phyloP scores from a whole-genome alignment of 2,329 filamentous ascomycete species.

The Neoarthrinium moseri region DNA sequence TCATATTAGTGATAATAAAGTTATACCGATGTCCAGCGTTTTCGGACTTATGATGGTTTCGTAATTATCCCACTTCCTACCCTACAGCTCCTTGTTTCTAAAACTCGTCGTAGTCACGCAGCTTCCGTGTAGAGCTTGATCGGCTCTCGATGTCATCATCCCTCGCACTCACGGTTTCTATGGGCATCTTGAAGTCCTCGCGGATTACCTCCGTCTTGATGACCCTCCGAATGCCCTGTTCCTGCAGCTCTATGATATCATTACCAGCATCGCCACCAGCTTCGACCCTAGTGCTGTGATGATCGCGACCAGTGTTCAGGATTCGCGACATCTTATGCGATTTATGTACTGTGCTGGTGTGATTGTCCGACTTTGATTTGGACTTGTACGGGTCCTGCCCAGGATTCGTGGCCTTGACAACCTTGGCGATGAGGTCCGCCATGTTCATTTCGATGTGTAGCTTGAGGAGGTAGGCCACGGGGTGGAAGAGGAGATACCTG shows the following conservation, averaged over 20 bases:
- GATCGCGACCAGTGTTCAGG: not conserved
- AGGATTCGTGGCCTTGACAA: constrained; percentile 15
- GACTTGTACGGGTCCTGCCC: not conserved
- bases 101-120: too few relatives aligned
- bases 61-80: too few relatives aligned
- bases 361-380: not conserved
- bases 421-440: constrained; percentile 46
- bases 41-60: too few relatives aligned
- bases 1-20: too few relatives aligned
- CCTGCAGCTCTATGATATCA: too few relatives aligned
- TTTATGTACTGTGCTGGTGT: too few relatives aligned
- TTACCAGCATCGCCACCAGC: not conserved
- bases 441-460: constrained; percentile 54
- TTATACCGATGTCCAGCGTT: too few relatives aligned
- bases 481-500: constrained; percentile 52
- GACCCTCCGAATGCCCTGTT: not conserved
- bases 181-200: too few relatives aligned
- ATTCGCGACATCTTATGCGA: not conserved
- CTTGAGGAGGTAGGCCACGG: constrained; percentile 50
- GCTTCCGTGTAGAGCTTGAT: not conserved
- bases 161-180: too few relatives aligned
- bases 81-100: too few relatives aligned
- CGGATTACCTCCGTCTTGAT: not conserved
- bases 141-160: not conserved
- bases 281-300: not conserved